Conservation (phyloP, 495 filamentous ascomycete genomes). For the Neurospora sp. region DNA sequence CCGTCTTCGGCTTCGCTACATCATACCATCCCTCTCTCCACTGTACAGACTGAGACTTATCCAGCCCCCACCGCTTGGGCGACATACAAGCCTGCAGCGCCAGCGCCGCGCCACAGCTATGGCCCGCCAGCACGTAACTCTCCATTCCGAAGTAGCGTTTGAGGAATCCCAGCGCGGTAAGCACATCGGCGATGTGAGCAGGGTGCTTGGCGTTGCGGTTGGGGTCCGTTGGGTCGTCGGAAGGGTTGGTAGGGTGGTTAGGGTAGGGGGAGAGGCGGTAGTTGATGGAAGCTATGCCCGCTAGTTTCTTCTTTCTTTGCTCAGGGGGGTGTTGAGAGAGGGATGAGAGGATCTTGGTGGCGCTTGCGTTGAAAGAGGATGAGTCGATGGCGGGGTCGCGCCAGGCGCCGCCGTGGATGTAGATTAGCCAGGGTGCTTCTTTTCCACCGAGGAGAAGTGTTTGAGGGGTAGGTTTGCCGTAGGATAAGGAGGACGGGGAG, state of each 20-base stretch:
- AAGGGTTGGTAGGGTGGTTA: constrained; percentile 40
- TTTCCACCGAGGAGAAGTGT: no score
- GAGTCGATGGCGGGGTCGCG: constrained; percentile 58
- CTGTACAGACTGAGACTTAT: no score
- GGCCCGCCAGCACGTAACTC: constrained; percentile 59
- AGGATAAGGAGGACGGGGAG: not conserved
- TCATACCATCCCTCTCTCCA: no score
- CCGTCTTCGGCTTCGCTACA: constrained; percentile 9
- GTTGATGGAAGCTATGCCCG: constrained; percentile 60
- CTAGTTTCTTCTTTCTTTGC: constrained; percentile 27
- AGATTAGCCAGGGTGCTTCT: constrained; percentile 33
- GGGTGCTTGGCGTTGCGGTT: constrained; percentile 50
- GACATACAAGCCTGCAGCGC: constrained; percentile 58
- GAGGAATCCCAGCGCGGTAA: constrained; percentile 50
- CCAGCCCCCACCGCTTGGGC: constrained; percentile 11
- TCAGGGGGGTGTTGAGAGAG: not conserved
- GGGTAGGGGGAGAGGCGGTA: constrained; percentile 76
- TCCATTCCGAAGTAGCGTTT: constrained; percentile 30
- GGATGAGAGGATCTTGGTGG: constrained; percentile 5
- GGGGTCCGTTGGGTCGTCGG: constrained; percentile 11
- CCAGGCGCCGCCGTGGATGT: constrained; percentile 87
- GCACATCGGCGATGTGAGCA: constrained; percentile 62
- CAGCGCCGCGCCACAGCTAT: constrained; percentile 66
- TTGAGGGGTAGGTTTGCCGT: not conserved
- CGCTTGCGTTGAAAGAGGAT: constrained; percentile 27